These are phyloP conservation scores for Massariosphaeria phaeospora DNA, from an alignment of 495 filamentous ascomycete genomes.

Conservation along the genomic window DNA sequence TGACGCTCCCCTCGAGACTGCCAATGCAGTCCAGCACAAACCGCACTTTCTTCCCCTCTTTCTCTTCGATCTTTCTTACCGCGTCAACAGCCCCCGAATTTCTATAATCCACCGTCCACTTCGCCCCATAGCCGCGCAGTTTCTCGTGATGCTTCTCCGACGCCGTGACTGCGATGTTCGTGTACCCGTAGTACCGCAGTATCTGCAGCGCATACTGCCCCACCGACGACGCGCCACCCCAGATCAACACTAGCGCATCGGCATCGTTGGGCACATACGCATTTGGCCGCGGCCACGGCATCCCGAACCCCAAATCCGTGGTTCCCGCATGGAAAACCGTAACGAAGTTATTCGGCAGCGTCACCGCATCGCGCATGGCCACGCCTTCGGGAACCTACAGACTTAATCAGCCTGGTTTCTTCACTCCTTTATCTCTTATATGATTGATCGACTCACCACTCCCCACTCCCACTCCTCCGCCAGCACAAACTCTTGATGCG, in stretches of 20 bases:
- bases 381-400: constrained; percentile 39
- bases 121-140: constrained; percentile 44
- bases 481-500: constrained; percentile 41
- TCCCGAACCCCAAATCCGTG: constrained; percentile 24
- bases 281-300: constrained; percentile 47
- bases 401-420: constrained; percentile 6
- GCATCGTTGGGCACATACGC: constrained; percentile 34
- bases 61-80: constrained; percentile 28
- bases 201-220: constrained; percentile 50
- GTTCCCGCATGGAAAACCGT: constrained; percentile 49
- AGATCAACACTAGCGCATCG: constrained; percentile 45
- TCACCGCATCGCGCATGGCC: constrained; percentile 45
- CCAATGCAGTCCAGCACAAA: constrained; percentile 54
- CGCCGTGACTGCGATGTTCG: constrained; percentile 47
- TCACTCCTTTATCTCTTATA: constrained; percentile 12
- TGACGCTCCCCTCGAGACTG: constrained; percentile 41
- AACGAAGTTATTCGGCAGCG: constrained; percentile 50
- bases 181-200: constrained; percentile 48
- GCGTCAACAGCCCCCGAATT: constrained; percentile 21
- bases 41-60: constrained; percentile 31
- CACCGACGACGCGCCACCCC: constrained; percentile 52
- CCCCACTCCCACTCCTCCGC: constrained; percentile 15
- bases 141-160: constrained; percentile 43
- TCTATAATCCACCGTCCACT: constrained; percentile 47
- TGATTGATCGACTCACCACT: constrained; percentile 35